Conservation (phyloP, 1,284 basidiomycete species). For the Cryptococcus amylolentus region DNA sequence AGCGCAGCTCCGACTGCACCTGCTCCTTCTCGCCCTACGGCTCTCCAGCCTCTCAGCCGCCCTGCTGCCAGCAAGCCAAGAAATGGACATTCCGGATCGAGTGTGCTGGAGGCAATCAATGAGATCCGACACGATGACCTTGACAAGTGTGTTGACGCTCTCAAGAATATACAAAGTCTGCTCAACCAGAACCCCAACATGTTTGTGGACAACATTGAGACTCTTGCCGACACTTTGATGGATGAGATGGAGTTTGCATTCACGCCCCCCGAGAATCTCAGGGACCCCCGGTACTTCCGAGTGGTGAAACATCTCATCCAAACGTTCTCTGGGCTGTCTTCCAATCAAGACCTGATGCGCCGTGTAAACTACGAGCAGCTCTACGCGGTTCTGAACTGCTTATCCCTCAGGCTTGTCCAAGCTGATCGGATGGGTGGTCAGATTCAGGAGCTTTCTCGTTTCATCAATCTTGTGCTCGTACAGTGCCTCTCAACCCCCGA, state of each 20-base stretch:
- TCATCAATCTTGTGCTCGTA: constrained; percentile 97
- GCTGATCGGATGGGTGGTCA: constrained; percentile 64
- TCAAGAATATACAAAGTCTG: constrained; percentile 85
- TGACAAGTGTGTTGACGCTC: constrained; percentile 79
- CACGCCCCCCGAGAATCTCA: constrained; percentile 68
- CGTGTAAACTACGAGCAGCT: constrained; percentile 38
- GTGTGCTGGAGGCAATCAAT: constrained; percentile 29
- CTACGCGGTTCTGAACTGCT: constrained; percentile 66
- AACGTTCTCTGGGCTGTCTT: constrained; percentile 52
- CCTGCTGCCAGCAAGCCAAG: constrained; percentile 3
- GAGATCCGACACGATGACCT: constrained; percentile 61
- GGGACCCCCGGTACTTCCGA: constrained; percentile 73
- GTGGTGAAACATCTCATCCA: constrained; percentile 94
- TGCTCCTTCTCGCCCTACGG: constrained; percentile 8
- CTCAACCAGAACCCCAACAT: constrained; percentile 66
- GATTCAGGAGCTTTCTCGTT: constrained; percentile 83
- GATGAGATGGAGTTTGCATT: constrained; percentile 86
- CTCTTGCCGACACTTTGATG: constrained; percentile 77
- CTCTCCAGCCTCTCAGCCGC: constrained; percentile 25
- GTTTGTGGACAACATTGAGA: constrained; percentile 53
- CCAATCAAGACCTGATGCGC: constrained; percentile 31
- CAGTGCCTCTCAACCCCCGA: constrained; percentile 87
- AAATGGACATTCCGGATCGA: constrained; percentile 1
- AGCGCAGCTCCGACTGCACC: not conserved
- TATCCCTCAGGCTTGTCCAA: constrained; percentile 82